Percentiles rank a stretch among this genome's conserved stretches.
phyloP scores from a whole-genome alignment of 73 alveolate genomes.

The Paramecium tetraurelia region DNA sequence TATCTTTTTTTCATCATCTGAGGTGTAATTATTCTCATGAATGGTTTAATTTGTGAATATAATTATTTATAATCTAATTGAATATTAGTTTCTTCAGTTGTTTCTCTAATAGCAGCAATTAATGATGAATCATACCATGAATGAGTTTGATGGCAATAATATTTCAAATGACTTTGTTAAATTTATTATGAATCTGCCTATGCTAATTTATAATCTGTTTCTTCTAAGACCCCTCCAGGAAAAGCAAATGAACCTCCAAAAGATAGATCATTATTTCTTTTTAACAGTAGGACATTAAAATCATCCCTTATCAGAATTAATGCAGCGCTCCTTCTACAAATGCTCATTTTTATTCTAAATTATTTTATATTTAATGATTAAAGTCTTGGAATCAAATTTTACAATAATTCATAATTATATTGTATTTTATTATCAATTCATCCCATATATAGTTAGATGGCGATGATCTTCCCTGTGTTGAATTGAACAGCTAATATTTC shows the following conservation, averaged over 20 bases:
- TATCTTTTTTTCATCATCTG: conserved; percentile 9
- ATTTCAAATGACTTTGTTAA: background rate
- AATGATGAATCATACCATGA: background rate
- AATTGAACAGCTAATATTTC: background rate
- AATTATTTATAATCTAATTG: background rate
- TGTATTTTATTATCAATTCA: background rate
- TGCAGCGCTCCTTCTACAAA: background rate
- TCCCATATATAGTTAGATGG: background rate
- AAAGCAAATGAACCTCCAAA: conserved; percentile 18
- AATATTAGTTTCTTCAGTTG: conserved; percentile 3
- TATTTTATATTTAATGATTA: too few species aligned
- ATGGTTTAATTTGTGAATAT: background rate
- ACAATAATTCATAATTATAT: background rate
- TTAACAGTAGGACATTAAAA: background rate
- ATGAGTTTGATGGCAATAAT: background rate
- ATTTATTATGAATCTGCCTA: background rate
- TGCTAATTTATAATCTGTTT: background rate
- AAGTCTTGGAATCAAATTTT: background rate
- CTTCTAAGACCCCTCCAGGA: conserved; percentile 15
- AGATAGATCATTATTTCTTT: background rate
- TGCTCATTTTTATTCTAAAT: background rate
- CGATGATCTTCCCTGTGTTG: background rate
- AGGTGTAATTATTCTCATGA: conserved; percentile 13
- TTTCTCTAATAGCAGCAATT: conserved; percentile 26
- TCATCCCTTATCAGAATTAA: background rate